A percentile compares a stretch with the other conserved stretches of the same genome.
These are phyloP conservation scores for Coffea eugenioides DNA, from an alignment of 257 asterid species.

Conservation along the genomic window DNA sequence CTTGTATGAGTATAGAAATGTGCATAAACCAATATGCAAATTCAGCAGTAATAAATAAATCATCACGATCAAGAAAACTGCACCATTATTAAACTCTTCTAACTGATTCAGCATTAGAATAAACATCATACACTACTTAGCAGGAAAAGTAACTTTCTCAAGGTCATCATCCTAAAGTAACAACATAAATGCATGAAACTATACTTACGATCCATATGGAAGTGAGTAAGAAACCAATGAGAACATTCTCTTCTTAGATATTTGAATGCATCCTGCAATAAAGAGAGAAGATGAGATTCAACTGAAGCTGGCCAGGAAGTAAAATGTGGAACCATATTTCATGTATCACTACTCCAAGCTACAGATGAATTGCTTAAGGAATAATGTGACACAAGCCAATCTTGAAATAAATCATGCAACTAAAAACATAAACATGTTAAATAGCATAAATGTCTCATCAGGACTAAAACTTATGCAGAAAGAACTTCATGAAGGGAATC, in stretches of 20 bases:
- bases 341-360: neutral
- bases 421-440: neutral
- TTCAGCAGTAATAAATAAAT: neutral
- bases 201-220: constrained; percentile 94
- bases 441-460: neutral
- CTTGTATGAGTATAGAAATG: neutral
- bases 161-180: neutral
- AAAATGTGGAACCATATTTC: neutral
- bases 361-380: neutral
- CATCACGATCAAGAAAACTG: neutral
- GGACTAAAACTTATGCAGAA: neutral
- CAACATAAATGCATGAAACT: constrained; percentile 13
- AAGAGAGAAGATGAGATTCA: neutral
- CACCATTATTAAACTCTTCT: too few species aligned
- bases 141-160: neutral
- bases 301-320: neutral
- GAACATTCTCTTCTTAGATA: constrained; percentile 85
- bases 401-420: neutral
- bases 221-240: constrained; percentile 93
- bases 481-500: neutral
- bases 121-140: neutral
- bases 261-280: constrained; percentile 88
- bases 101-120: neutral
- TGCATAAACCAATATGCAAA: neutral
- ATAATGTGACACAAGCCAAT: neutral